phyloP scores from a whole-genome alignment of 2,329 filamentous ascomycete genomes.

The Neopestalotiopsis rosae region DNA sequence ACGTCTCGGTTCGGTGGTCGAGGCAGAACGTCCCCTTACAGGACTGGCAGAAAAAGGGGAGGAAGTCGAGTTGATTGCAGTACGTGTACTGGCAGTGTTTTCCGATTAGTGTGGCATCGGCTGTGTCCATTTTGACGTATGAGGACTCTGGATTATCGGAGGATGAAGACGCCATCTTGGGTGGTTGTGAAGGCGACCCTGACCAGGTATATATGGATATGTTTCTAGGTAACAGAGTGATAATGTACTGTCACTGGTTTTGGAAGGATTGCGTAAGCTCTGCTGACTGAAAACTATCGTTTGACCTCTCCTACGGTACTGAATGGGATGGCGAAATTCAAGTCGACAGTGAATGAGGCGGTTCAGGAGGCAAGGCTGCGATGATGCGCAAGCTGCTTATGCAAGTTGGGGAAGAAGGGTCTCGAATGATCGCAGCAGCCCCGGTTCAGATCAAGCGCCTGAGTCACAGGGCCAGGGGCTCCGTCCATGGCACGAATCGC shows the following conservation, averaged over 20 bases:
- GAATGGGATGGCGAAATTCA: neutral
- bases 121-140: slow-evolving; percentile 75
- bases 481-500: slow-evolving; percentile 8
- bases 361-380: slow-evolving; percentile 15
- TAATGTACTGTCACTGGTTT: neutral
- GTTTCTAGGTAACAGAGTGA: too few species aligned
- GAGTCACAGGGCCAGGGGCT: neutral
- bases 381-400: slow-evolving; percentile 14
- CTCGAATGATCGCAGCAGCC: slow-evolving; percentile 17
- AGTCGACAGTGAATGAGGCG: neutral
- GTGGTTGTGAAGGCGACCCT: slow-evolving; percentile 8
- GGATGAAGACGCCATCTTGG: slow-evolving; percentile 60
- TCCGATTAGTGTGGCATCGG: slow-evolving; percentile 84
- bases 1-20: slow-evolving; percentile 86
- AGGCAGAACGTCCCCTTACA: slow-evolving; percentile 87
- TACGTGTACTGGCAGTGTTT: slow-evolving; percentile 89
- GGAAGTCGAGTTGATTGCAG: slow-evolving; percentile 94
- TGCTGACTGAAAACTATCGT: slow-evolving; percentile 19
- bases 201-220: slow-evolving; percentile 23
- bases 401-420: slow-evolving; percentile 17
- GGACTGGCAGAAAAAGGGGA: slow-evolving; percentile 92
- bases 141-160: slow-evolving; percentile 51
- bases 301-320: neutral
- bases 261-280: slow-evolving; percentile 32
- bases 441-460: neutral